Conservation (phyloP, 495 filamentous ascomycete genomes). For the Usnea hakonensis region DNA sequence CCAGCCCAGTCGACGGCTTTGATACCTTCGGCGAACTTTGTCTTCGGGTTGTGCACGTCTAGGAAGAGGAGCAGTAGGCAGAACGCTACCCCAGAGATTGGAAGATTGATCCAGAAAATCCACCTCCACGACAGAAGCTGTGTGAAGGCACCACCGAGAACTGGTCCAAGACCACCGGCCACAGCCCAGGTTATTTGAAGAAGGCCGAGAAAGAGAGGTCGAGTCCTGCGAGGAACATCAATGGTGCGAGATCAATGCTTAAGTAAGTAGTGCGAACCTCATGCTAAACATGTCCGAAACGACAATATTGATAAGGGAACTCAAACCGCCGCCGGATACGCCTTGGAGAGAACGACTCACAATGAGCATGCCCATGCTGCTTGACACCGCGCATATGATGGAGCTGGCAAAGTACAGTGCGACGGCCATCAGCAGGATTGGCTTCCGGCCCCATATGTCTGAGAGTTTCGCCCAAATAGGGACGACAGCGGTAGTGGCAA, state of each 20-base stretch:
- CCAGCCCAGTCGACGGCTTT: conserved; percentile 71
- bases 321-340: conserved; percentile 45
- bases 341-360: conserved; percentile 51
- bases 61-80: conserved; percentile 53
- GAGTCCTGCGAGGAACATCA: conserved; percentile 28
- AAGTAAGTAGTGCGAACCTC: conserved; percentile 30
- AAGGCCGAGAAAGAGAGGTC: conserved; percentile 47
- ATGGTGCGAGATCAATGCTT: background rate
- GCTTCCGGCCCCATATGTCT: conserved; percentile 56
- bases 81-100: conserved; percentile 49
- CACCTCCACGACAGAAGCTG: conserved; percentile 58
- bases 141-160: conserved; percentile 63
- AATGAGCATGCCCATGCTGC: conserved; percentile 49
- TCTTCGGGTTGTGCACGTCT: too few species aligned
- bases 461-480: conserved; percentile 48
- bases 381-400: conserved; percentile 43
- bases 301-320: conserved; percentile 46
- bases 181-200: conserved; percentile 51
- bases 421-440: conserved; percentile 42
- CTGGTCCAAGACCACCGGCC: conserved; percentile 53
- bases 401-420: conserved; percentile 38
- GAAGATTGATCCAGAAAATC: conserved; percentile 69
- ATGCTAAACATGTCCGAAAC: conserved; percentile 54
- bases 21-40: too few species aligned
- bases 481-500: background rate